phyloP scores from a whole-genome alignment of 768 basidiomycete species.

The Cubamyces sp. region DNA sequence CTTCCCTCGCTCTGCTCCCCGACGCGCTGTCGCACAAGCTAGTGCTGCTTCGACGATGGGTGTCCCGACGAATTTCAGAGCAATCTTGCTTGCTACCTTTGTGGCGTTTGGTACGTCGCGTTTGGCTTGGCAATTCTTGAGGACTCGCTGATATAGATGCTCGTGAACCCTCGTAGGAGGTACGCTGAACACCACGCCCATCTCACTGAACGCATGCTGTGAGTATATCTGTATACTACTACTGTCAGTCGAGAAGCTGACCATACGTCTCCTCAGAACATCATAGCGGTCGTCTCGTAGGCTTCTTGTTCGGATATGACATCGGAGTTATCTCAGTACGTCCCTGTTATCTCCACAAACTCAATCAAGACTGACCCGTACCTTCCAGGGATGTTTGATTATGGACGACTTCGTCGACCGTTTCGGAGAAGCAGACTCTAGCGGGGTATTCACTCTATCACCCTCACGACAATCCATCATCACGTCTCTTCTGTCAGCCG shows the following conservation, averaged over 20 bases:
- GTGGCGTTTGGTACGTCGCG: conserved; percentile 66
- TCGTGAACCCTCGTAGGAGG: conserved; percentile 21
- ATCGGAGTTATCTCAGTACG: conserved; percentile 76
- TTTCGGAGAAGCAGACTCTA: conserved; percentile 57
- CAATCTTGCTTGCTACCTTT: conserved; percentile 67
- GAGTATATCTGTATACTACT: neutral
- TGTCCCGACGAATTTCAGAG: conserved; percentile 64
- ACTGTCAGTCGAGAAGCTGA: neutral
- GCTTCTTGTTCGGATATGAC: conserved; percentile 75
- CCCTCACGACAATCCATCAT: conserved; percentile 75
- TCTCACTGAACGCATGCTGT: neutral
- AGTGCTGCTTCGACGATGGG: conserved; percentile 36
- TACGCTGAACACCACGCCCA: neutral
- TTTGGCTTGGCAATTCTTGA: neutral
- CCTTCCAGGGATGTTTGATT: conserved; percentile 68
- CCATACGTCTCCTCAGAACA: neutral
- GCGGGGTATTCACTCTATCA: conserved; percentile 56
- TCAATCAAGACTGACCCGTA: neutral
- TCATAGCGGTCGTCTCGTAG: conserved; percentile 32
- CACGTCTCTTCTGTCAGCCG: conserved; percentile 77
- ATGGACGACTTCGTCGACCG: conserved; percentile 77
- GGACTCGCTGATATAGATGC: neutral
- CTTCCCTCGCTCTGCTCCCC: conserved; percentile 15
- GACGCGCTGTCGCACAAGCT: neutral
- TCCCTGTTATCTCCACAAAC: neutral